A percentile compares a stretch with the other conserved stretches of the same genome.
Evolutionary conservation across 2,329 filamentous ascomycete species (phyloP).

Genomic region (Penicillium hordei): DNA sequence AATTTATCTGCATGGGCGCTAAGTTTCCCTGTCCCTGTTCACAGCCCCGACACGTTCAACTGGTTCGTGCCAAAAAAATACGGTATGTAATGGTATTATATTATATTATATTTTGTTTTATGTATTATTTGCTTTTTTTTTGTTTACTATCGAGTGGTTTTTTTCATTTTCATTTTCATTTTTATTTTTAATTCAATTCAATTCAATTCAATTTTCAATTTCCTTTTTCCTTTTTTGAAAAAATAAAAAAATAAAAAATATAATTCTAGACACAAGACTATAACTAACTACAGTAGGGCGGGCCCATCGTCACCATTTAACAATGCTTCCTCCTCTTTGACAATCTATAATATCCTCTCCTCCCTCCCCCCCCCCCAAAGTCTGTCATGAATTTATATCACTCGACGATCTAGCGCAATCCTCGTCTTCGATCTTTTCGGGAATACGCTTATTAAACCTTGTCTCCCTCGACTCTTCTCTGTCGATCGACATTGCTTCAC

Average conservation of each 20-base stretch:
- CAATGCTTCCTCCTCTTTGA: constrained; percentile 5
- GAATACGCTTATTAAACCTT: not conserved
- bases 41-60: constrained; percentile 12
- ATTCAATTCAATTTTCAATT: not conserved
- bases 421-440: not conserved
- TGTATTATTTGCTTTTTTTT: constrained; percentile 11
- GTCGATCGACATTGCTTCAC: not conserved
- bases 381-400: constrained; percentile 6
- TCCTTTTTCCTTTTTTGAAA: not conserved
- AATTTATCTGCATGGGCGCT: constrained; percentile 11
- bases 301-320: constrained; percentile 9
- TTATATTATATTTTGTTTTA: constrained; percentile 1
- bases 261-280: constrained; percentile 14
- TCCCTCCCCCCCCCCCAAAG: constrained; percentile 4
- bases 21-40: constrained; percentile 13
- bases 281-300: constrained; percentile 15
- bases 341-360: constrained; percentile 22
- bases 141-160: not conserved
- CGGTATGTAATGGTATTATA: constrained; percentile 9
- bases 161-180: not conserved
- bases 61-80: constrained; percentile 9
- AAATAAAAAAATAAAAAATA: not conserved
- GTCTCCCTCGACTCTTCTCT: not conserved
- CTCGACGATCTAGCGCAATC: not conserved
- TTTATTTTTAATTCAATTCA: constrained; percentile 7